phyloP scores from a whole-genome alignment of 805 yeast species.

The Starmerella ratchasimensis region DNA sequence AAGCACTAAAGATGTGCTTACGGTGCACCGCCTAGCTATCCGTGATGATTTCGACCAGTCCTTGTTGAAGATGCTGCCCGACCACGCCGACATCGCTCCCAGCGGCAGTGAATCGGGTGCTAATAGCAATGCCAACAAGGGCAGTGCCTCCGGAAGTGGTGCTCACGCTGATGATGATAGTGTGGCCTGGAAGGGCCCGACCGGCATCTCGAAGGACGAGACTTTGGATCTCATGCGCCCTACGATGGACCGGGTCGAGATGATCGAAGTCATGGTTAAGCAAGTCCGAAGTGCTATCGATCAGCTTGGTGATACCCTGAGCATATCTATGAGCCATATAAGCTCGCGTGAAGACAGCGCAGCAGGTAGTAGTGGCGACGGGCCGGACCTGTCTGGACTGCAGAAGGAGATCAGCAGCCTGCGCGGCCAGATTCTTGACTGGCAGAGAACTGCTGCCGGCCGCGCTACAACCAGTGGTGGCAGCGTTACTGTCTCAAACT shows the following conservation, averaged over 20 bases:
- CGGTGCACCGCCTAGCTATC: conserved; percentile 9
- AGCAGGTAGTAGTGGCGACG: not conserved
- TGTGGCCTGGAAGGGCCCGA: not conserved
- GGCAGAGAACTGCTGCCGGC: conserved; percentile 1
- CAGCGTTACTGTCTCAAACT: not conserved
- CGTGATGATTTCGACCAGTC: conserved; percentile 12
- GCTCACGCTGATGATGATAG: not conserved
- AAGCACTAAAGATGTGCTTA: conserved; percentile 15
- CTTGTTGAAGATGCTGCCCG: conserved; percentile 13
- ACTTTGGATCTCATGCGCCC: conserved; percentile 4
- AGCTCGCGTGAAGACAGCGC: not conserved
- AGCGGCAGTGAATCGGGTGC: not conserved
- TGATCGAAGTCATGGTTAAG: conserved; percentile 5
- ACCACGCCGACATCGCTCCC: conserved; percentile 9
- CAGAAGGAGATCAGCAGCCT: conserved; percentile 7
- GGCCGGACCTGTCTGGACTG: not conserved
- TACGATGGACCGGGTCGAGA: conserved; percentile 2
- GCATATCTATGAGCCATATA: conserved; percentile 7
- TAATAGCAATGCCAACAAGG: not conserved
- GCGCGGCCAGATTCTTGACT: conserved; percentile 11
- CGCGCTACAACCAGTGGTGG: not conserved
- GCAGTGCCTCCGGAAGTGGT: not conserved
- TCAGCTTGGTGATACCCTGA: conserved; percentile 13
- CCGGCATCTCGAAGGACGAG: not conserved
- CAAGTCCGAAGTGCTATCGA: conserved; percentile 11